These are phyloP conservation scores for Podila epigama DNA, from an alignment of 192 early-diverging fungal species.

Conservation along the genomic window DNA sequence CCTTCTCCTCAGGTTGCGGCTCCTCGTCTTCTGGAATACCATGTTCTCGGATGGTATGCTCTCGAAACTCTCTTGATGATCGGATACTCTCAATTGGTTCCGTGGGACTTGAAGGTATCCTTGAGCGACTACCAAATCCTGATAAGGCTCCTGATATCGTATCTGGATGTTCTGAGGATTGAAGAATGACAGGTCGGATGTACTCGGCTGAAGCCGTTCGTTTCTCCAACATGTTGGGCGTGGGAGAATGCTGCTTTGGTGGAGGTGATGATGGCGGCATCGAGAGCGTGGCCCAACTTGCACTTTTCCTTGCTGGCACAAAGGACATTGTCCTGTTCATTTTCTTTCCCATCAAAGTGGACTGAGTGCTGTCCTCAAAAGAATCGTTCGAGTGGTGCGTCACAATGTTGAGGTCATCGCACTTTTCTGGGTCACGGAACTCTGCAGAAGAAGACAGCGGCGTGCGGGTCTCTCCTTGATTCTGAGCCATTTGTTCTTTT, in stretches of 20 bases:
- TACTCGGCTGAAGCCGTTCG: not conserved
- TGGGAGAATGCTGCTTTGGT: not conserved
- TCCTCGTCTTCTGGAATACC: no score
- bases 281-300: slow-evolving; percentile 5
- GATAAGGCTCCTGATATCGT: slow-evolving; percentile 6
- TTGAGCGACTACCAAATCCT: slow-evolving; percentile 8
- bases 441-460: no score
- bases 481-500: not conserved
- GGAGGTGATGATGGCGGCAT: slow-evolving; percentile 7
- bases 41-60: no score
- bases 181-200: not conserved
- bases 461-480: no score
- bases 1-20: no score
- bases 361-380: slow-evolving; percentile 5
- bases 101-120: slow-evolving; percentile 8
- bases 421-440: not conserved
- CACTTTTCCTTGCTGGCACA: not conserved
- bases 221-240: not conserved
- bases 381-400: slow-evolving; percentile 12
- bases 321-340: slow-evolving; percentile 22
- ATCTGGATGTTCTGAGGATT: not conserved
- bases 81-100: no score
- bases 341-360: slow-evolving; percentile 14
- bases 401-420: not conserved
- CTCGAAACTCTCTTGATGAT: not conserved